Percentiles rank a stretch among this genome's conserved stretches.
Evolutionary conservation across 106 monocot genomes (phyloP).

Genomic region (Dendrobium officinale): DNA sequence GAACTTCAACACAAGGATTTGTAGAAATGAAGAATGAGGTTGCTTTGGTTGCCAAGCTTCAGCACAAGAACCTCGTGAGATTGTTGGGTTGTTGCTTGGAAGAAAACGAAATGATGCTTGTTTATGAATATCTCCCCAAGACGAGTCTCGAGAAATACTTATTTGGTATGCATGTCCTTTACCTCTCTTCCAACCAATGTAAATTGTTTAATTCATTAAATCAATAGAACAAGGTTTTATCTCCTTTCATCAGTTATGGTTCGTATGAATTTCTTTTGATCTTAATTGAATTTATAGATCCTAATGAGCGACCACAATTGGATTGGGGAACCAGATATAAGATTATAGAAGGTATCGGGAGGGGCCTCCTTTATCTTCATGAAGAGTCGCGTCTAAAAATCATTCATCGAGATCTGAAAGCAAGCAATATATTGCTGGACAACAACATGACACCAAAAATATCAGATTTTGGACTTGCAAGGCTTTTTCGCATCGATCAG

Average conservation of each 20-base stretch:
- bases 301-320: not conserved
- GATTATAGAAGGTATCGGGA: constrained; percentile 34
- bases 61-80: constrained; percentile 16
- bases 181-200: not conserved
- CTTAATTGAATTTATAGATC: not conserved
- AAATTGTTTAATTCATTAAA: too few relatives aligned
- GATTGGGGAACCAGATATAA: constrained; percentile 28
- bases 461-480: constrained; percentile 49
- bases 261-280: not conserved
- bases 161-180: not conserved
- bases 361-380: constrained; percentile 47
- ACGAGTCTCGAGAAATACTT: constrained; percentile 3
- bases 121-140: constrained; percentile 12
- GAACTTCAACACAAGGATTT: constrained; percentile 9
- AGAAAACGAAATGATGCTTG: constrained; percentile 1
- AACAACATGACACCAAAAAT: constrained; percentile 42
- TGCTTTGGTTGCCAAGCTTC: constrained; percentile 10
- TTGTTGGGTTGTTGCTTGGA: constrained; percentile 13
- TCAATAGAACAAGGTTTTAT: too few relatives aligned
- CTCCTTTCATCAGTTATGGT: not conserved
- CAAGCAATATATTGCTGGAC: constrained; percentile 40
- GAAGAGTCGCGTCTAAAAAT: constrained; percentile 36
- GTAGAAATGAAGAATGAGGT: constrained; percentile 13
- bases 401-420: constrained; percentile 53
- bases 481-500: constrained; percentile 26